These are phyloP conservation scores for Phaseolus lunatus DNA, from an alignment of 306 rosid genomes.

Conservation along the genomic window DNA sequence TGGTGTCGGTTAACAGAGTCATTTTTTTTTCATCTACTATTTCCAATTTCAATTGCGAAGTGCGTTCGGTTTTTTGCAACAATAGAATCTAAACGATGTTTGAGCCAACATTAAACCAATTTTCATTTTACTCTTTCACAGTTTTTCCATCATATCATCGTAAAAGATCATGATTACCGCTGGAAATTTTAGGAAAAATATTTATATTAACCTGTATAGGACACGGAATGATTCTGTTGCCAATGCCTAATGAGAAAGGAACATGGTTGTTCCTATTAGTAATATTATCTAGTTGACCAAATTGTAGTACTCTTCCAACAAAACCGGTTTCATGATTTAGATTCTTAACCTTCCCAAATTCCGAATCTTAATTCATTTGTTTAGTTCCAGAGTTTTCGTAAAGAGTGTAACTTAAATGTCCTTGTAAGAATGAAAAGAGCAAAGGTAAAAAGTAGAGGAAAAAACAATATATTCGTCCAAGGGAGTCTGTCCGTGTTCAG, in stretches of 20 bases:
- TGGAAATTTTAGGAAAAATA: too few species aligned
- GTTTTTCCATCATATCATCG: neutral
- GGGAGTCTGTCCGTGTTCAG: conserved; percentile 21
- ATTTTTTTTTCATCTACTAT: too few species aligned
- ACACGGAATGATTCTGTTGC: neutral
- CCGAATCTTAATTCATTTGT: too few species aligned
- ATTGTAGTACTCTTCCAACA: neutral
- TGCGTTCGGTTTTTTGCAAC: too few species aligned
- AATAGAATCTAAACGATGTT: too few species aligned
- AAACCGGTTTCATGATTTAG: neutral
- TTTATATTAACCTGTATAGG: too few species aligned
- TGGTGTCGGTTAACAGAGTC: too few species aligned
- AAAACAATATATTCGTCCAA: conserved; percentile 37
- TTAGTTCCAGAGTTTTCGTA: neutral
- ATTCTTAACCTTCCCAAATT: neutral
- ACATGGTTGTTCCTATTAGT: neutral
- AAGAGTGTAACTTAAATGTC: neutral
- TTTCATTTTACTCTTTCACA: neutral
- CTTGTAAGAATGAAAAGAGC: neutral
- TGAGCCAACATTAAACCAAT: too few species aligned
- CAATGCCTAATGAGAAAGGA: neutral
- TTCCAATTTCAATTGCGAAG: too few species aligned
- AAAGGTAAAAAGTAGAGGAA: neutral
- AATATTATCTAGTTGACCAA: neutral
- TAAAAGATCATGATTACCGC: neutral